Base-by-base conservation (phyloP, 1,284 basidiomycete species). In the Ceratobasidium theobromae region DNA sequence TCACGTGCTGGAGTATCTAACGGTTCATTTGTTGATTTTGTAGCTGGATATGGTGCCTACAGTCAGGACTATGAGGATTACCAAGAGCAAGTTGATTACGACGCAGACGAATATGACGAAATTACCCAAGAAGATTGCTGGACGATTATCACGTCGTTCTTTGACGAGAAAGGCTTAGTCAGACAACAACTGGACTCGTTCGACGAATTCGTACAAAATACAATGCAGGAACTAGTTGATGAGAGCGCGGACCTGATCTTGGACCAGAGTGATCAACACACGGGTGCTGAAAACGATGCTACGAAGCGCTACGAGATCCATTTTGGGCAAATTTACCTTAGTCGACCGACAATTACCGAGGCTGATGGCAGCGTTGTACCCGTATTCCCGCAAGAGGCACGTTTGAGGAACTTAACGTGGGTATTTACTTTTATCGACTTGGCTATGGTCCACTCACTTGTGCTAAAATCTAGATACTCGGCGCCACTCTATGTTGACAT, bases 201-300 rank as follows among this genome's bases (percentile, higher is more conserved):
- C 79, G 95, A 99, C 77, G 97, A 99, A 78, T 99, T 99, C 74
- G 93, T 99, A 53, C 93, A 96, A 76, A 98, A 98, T 74, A 98
- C 95, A n/a, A 98, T 99, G 91, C 96, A 99, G 78, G 96, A 99
- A 76, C 83, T 99, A 33, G 95, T 99, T 35, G 96, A 99, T 75
- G 97, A 99, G 79, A 94, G 93, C 71, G 81, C 88, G 33, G 92
- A 93, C 72, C 86, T 99, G 74, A 95, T 96, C 68, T 81, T 99
- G 57, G 96, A 99, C 79, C 96, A 99, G 78, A 89, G 89, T 67
- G 90, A 94, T 75, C 96, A 99, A 78, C 94, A 97, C 76, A 92
- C 94, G 2, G 95, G 93, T 16, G 86, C 88, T 69, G 84, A 87
- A 41, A 80, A 85, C 41, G 93, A 93, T 73, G 83, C 79, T 82